phyloP scores from a whole-genome alignment of 2,329 filamentous ascomycete species.

The Paramyrothecium sp. region DNA sequence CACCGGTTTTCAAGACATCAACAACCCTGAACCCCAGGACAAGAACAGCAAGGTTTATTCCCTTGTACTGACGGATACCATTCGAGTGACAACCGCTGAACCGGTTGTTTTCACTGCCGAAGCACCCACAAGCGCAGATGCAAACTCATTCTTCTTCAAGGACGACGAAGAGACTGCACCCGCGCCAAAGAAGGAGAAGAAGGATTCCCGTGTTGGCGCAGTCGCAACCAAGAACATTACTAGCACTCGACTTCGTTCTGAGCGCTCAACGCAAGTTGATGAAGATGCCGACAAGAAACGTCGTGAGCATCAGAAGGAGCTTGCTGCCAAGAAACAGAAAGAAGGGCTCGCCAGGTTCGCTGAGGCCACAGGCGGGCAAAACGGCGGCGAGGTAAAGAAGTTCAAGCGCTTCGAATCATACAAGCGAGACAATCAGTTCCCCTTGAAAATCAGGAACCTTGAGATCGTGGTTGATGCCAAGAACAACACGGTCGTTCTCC shows the following conservation, averaged over 20 bases:
- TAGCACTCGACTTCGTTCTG: conserved; percentile 86
- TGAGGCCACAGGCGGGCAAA: conserved; percentile 79
- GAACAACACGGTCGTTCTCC: conserved; percentile 85
- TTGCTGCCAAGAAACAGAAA: conserved; percentile 81
- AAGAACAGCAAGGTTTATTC: conserved; percentile 89
- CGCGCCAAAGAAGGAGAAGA: conserved; percentile 87
- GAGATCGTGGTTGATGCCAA: conserved; percentile 89
- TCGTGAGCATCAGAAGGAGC: conserved; percentile 88
- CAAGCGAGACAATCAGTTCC: conserved; percentile 95
- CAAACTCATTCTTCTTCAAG: conserved; percentile 98
- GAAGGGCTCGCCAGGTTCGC: conserved; percentile 84
- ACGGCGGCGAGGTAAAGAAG: conserved; percentile 92
- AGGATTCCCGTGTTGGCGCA: conserved; percentile 76
- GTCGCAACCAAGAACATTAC: conserved; percentile 95
- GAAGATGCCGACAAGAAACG: conserved; percentile 87
- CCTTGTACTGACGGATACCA: conserved; percentile 86
- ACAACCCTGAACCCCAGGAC: conserved; percentile 83
- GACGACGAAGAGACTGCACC: conserved; percentile 88
- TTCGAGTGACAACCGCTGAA: conserved; percentile 79
- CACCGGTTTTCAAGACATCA: conserved; percentile 85
- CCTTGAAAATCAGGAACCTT: conserved; percentile 76
- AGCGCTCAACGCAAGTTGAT: conserved; percentile 82
- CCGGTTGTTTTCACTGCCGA: conserved; percentile 91
- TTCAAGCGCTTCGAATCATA: conserved; percentile 99
- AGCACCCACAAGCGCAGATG: conserved; percentile 86